Base-by-base conservation (phyloP, 352 stramenopile species). In the Pythium monospermum region DNA sequence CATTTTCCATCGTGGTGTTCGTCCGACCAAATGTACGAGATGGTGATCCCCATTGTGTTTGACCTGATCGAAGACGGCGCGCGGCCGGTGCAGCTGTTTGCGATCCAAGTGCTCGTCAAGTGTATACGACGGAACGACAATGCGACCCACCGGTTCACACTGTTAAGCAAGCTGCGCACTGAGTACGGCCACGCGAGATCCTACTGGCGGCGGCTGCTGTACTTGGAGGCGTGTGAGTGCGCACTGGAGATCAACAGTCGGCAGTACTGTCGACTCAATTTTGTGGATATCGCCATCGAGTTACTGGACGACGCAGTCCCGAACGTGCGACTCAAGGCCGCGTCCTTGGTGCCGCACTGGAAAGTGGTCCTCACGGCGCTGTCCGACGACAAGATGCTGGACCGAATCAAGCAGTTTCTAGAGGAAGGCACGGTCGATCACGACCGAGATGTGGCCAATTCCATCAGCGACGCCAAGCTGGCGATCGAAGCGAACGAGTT, bases 121-220 rank as follows among this genome's bases (percentile, higher is more conserved):
- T 84, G 70, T 36, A 87, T 89, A 48, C 73, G 82, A 7, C 62
- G 73, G 27, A 89, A 91, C 45, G 71, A 88, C 23, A 73, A 73
- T 22, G 58, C 76, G 4, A 84, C 61, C 26, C 76, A 92, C 53
- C 78, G 82, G 6, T 84, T 82, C 50, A 82, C 79, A 4, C 47
- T 92, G 7, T 68, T 92, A 13, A 78, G 71, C 40, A 78, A 76
- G 39, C 59, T 90, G 43, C 66, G 82, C 15, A 81, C 57, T 13
- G 82, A 92, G 43, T 92, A 84, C 27, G 82, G 79, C 2, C 75
- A 88, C 31, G 70, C 76, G 0, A 72, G 80, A 53, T 90, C 75
- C 58, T 90, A 85, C 44, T 92, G 79, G 82, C 61, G 79, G 44
- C 75, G 82, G 2, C 66, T 88, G 45, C 54, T 92, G 5, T 92